Evolutionary conservation across 2,329 filamentous ascomycete genomes (phyloP).

Genomic region (Trichoderma oligosporum): DNA sequence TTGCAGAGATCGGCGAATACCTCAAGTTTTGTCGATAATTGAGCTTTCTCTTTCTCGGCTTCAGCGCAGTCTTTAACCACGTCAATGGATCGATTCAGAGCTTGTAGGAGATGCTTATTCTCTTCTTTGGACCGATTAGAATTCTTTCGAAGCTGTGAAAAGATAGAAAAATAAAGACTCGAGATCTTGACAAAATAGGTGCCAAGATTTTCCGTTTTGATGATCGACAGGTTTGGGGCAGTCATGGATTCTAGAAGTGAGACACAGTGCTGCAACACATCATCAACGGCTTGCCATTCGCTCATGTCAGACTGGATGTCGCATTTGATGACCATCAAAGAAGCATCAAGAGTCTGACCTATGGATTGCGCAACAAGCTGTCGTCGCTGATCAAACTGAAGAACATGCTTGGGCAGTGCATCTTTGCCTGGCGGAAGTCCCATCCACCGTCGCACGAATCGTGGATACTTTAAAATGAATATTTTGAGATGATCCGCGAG

Average conservation of each 20-base stretch:
- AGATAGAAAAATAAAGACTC: constrained; percentile 66
- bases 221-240: constrained; percentile 33
- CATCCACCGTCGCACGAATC: constrained; percentile 59
- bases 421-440: constrained; percentile 53
- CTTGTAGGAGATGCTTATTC: constrained; percentile 46
- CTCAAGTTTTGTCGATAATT: constrained; percentile 62
- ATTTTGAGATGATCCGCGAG: constrained; percentile 47
- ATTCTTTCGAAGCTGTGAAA: constrained; percentile 48
- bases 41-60: constrained; percentile 55
- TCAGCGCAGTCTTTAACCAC: constrained; percentile 52
- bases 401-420: constrained; percentile 51
- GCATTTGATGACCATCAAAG: constrained; percentile 53
- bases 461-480: constrained; percentile 56
- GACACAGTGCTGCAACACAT: constrained; percentile 54
- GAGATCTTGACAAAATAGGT: constrained; percentile 64
- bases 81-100: constrained; percentile 62
- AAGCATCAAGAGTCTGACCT: constrained; percentile 57
- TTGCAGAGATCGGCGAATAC: constrained; percentile 60
- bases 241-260: constrained; percentile 52
- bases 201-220: constrained; percentile 33
- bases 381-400: constrained; percentile 60
- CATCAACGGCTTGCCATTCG: constrained; percentile 54
- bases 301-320: constrained; percentile 46
- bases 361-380: constrained; percentile 50
- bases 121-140: constrained; percentile 35